These are phyloP conservation scores for Lippia alba DNA, from an alignment of 305 asterid species.

Conservation along the genomic window DNA sequence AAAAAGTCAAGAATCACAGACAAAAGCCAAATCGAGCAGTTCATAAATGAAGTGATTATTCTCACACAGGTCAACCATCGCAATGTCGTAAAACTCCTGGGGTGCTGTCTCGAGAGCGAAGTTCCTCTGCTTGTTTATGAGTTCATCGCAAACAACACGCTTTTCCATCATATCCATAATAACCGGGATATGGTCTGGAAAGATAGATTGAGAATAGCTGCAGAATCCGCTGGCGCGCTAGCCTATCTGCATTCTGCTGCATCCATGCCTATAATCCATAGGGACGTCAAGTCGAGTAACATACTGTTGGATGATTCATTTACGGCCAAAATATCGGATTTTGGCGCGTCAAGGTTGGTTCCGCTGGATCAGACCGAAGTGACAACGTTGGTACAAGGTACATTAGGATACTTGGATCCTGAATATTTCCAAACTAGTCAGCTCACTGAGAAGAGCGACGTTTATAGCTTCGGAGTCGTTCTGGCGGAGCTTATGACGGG, in stretches of 20 bases:
- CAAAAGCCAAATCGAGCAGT: conserved; percentile 47
- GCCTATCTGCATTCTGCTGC: conserved; percentile 51
- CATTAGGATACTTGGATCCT: conserved; percentile 43
- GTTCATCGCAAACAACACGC: conserved; percentile 45
- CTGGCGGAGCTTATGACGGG: conserved; percentile 54
- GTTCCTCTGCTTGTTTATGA: conserved; percentile 57
- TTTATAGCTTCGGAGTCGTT: conserved; percentile 50
- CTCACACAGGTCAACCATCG: conserved; percentile 50
- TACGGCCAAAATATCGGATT: conserved; percentile 46
- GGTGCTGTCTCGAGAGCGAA: conserved; percentile 59
- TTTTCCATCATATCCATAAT: conserved; percentile 44
- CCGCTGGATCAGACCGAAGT: conserved; percentile 47
- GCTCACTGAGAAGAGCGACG: conserved; percentile 45
- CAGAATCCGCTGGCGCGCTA: conserved; percentile 44
- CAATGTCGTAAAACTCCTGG: conserved; percentile 49
- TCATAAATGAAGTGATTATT: conserved; percentile 54
- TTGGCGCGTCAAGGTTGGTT: conserved; percentile 48
- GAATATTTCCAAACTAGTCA: conserved; percentile 40
- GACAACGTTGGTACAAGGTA: conserved; percentile 46
- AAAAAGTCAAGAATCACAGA: conserved; percentile 51
- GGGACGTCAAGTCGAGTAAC: conserved; percentile 49
- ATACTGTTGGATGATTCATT: conserved; percentile 41
- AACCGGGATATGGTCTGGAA: conserved; percentile 30
- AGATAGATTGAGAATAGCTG: conserved; percentile 43
- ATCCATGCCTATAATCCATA: conserved; percentile 44